These are phyloP conservation scores for Rubia tinctorum DNA, from an alignment of 305 asterid species.

Conservation along the genomic window DNA sequence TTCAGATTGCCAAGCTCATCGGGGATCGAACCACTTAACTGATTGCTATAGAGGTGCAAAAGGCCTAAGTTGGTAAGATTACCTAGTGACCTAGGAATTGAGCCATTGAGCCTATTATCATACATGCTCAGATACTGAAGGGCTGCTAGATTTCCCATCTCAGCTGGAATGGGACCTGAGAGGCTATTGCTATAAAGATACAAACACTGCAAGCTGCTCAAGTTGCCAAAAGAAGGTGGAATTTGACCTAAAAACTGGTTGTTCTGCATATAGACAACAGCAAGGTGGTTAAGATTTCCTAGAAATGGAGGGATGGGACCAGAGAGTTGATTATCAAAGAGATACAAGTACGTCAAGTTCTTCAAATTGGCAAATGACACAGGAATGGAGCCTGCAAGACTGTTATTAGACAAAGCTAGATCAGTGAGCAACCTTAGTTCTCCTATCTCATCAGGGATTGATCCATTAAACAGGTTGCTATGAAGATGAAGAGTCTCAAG, in stretches of 20 bases:
- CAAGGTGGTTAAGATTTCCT: slow-evolving; percentile 27
- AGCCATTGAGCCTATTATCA: slow-evolving; percentile 54
- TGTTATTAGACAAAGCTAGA: slow-evolving; percentile 12
- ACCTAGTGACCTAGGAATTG: slow-evolving; percentile 59
- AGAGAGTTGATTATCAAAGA: slow-evolving; percentile 40
- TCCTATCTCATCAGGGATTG: slow-evolving; percentile 24
- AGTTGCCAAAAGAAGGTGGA: neutral
- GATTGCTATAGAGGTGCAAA: slow-evolving; percentile 3
- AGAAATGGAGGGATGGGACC: slow-evolving; percentile 59
- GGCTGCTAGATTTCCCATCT: slow-evolving; percentile 50
- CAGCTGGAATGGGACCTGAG: slow-evolving; percentile 46
- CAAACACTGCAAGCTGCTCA: neutral
- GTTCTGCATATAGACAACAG: slow-evolving; percentile 3
- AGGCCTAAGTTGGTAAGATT: slow-evolving; percentile 28
- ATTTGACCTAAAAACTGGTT: slow-evolving; percentile 36
- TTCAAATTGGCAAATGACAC: slow-evolving; percentile 19
- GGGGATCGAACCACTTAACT: slow-evolving; percentile 54
- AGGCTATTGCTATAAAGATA: neutral
- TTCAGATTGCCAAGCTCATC: slow-evolving; percentile 50
- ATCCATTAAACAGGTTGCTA: slow-evolving; percentile 13
- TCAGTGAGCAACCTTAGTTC: slow-evolving; percentile 13
- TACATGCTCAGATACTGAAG: slow-evolving; percentile 64
- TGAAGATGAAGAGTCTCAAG: slow-evolving; percentile 15
- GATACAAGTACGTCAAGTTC: slow-evolving; percentile 13
- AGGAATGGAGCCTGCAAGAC: slow-evolving; percentile 23